Percentiles rank a stretch among this genome's conserved stretches.
phyloP scores from a whole-genome alignment of 2,329 filamentous ascomycete genomes.

The Alternaria ethzedia region DNA sequence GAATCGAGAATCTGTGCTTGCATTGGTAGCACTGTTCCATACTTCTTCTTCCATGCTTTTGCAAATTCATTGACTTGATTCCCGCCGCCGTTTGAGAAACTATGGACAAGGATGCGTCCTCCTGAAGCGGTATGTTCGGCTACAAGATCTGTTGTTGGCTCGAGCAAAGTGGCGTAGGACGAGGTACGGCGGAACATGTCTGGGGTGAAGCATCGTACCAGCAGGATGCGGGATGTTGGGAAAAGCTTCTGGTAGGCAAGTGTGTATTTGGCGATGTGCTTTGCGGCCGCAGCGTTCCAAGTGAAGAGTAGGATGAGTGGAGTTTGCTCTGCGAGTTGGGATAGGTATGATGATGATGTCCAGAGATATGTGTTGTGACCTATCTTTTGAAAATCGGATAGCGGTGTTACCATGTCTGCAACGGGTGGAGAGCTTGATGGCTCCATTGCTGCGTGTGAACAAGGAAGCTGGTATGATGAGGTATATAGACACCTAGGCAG shows the following conservation, averaged over 20 bases:
- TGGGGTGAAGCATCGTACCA: constrained; percentile 35
- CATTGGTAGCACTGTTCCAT: constrained; percentile 33
- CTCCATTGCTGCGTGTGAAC: constrained; percentile 13
- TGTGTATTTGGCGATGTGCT: constrained; percentile 49
- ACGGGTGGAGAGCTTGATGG: constrained; percentile 6
- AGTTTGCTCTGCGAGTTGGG: constrained; percentile 10
- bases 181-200: constrained; percentile 39
- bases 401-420: constrained; percentile 18
- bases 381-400: constrained; percentile 41
- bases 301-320: constrained; percentile 43
- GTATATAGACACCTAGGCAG: neutral
- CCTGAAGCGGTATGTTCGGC: constrained; percentile 27
- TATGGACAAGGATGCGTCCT: constrained; percentile 42
- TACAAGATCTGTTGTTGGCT: constrained; percentile 37
- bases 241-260: constrained; percentile 39
- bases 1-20: constrained; percentile 43
- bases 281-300: constrained; percentile 45
- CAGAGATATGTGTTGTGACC: constrained; percentile 45
- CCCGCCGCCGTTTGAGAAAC: constrained; percentile 47
- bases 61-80: constrained; percentile 43
- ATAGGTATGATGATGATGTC: constrained; percentile 26
- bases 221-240: constrained; percentile 38
- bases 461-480: neutral
- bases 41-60: constrained; percentile 35
- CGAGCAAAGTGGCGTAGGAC: constrained; percentile 22